Evolutionary conservation across 2,329 filamentous ascomycete species (phyloP), one percentile per base, ranked within the genome.

Genomic region (Monilinia vaccinii-corymbosi): DNA sequence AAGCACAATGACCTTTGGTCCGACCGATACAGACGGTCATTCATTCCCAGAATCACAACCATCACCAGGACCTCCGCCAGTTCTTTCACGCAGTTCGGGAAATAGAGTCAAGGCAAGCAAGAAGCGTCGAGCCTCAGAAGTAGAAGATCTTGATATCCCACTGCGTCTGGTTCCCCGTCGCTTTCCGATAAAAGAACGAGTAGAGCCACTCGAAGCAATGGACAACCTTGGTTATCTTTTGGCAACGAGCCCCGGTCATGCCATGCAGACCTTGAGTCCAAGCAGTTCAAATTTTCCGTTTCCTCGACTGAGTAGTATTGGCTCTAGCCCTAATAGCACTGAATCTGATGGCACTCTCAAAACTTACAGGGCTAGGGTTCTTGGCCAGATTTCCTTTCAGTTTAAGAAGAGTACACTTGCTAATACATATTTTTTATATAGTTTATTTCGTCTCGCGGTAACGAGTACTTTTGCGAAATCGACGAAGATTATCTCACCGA

Each of bases 381-480:
- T 55, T 34, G 23, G 49, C 38, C 49, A 55, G 47, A 44, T 60
- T 60, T 53, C 31, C 38, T 60, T 47, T 47, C n/a, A 31, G 23
- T 55, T 28, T 34, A 47, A 18, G 8, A 13, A 36, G 48, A 16
- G 47, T 21, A 25, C n/a, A 45, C 53, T 38, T 60, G 47, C 61
- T 63, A 48, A 63, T 21, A 42, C 32, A 14, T 36, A n/a, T 3
- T n/a, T 28, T 49, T 31, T 18, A 10, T 47, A 9, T 72, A 99
- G 94, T 99, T 99, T 75, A 97, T 97, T 70, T 97, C 93, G 5
- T 96, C 92, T 7, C 85, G 94, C 60, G 94, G 94, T 66, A 97
- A 99, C 76, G 94, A 99, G 74, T 99, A 99, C 77, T 99, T 97
- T 71, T 99, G 94, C 82, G 94, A 99, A 73, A 97, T 99, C 70